Evolutionary conservation across 805 yeast genomes (phyloP), one percentile per base, ranked within the genome.

Genomic region (Debaryomyces maramus): DNA sequence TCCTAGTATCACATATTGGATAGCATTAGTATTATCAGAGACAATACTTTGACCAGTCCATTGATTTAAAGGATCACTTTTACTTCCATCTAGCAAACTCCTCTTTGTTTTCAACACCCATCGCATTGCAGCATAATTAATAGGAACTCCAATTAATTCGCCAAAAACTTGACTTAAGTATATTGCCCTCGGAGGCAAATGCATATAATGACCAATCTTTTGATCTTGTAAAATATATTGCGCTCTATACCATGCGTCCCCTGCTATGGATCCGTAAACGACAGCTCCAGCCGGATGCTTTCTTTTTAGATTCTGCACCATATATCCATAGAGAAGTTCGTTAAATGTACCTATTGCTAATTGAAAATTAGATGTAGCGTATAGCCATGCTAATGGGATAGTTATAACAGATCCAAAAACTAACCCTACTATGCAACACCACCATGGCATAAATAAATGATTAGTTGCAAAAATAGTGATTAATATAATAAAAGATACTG

Each of bases 81-180:
- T 52, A 7, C 48, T 42, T 1, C 73, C 73, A 5, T 52, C 41
- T 41, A 69, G 53, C 34, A 51, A 75, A 5, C 58, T 61, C 14
- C 63, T 56, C 44, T 75, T 75, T 18, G 68, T 53, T 2, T 43
- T 44, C 21, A 75, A 39, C 14, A 75, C 72, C 78, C 80, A 76
- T 35, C 67, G 61, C 33, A 77, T 52, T 1, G 78, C 72, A 5
- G 66, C 35, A 48, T 75, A 77, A 48, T 77, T 77, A 46, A 75
- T 59, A 4, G 80, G 77, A n/a, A 74, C 71, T 5, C 81, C 81
- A 18, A 78, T 55, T 11, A 74, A 38, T 46, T 75, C 79, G 1
- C 82, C 82, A 47, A 70, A 65, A 3, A 77, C 46, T 48, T 78
- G 82, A 0, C 78, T 73, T 30, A 73, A 58, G 44, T 78, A 78